Evolutionary conservation across 192 early-diverging fungal species (phyloP).

Genomic region (Podila verticillata): DNA sequence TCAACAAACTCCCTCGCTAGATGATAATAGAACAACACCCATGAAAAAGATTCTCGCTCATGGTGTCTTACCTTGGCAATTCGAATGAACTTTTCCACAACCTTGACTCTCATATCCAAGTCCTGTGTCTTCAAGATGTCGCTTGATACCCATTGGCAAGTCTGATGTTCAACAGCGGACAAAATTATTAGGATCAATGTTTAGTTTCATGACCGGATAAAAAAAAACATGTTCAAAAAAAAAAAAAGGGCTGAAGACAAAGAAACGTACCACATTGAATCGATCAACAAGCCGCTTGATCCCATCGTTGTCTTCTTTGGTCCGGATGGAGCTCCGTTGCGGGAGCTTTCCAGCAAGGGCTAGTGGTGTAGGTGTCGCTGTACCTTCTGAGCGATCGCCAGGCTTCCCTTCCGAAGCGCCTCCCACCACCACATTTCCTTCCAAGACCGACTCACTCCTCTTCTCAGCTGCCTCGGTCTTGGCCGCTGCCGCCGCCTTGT

Average conservation of each 20-base stretch:
- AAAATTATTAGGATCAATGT: too few relatives aligned
- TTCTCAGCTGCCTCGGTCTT: background rate
- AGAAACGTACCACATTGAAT: constrained; percentile 30
- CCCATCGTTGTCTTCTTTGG: constrained; percentile 5
- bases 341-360: background rate
- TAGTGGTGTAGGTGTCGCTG: background rate
- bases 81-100: constrained; percentile 71
- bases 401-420: background rate
- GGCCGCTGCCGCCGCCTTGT: constrained; percentile 39
- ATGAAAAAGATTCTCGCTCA: too few relatives aligned
- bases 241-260: background rate
- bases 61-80: constrained; percentile 58
- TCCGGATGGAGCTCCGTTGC: background rate
- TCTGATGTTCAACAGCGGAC: constrained; percentile 6
- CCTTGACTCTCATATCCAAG: constrained; percentile 56
- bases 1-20: background rate
- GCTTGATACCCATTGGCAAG: constrained; percentile 66
- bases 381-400: background rate
- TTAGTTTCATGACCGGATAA: too few relatives aligned
- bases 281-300: constrained; percentile 38
- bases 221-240: background rate
- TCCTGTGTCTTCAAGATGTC: constrained; percentile 59
- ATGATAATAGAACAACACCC: too few relatives aligned
- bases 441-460: background rate
- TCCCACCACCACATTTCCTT: background rate